phyloP scores from a whole-genome alignment of 495 filamentous ascomycete genomes.

The Penicillium samsonianum region DNA sequence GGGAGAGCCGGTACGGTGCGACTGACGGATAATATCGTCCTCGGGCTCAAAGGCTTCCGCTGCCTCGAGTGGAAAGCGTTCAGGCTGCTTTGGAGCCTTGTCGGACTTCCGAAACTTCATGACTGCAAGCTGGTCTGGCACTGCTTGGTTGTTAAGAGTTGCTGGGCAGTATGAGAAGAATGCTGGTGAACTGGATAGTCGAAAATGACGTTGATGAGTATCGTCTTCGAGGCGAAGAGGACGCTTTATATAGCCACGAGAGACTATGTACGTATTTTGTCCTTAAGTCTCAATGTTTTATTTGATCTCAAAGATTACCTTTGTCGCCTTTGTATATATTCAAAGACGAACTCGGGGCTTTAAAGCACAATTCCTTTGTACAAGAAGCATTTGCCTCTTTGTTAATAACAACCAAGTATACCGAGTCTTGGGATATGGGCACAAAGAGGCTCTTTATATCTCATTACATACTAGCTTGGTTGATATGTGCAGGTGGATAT shows the following conservation, averaged over 20 bases:
- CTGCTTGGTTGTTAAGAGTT: no score
- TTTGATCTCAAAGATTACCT: neutral
- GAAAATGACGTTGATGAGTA: neutral
- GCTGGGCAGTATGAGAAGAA: no score
- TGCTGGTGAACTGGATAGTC: neutral
- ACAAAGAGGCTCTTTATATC: neutral
- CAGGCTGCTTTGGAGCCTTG: no score
- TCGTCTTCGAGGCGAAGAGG: neutral
- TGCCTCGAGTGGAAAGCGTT: neutral
- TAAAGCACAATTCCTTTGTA: neutral
- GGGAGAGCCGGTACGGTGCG: neutral
- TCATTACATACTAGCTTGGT: neutral
- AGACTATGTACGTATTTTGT: neutral
- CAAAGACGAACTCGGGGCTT: neutral
- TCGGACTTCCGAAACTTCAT: neutral
- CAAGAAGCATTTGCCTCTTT: neutral
- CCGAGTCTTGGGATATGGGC: neutral
- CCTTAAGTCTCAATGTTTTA: neutral
- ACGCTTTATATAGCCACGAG: neutral
- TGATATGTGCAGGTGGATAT: neutral
- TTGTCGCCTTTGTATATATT: neutral
- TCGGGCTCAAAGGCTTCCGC: neutral
- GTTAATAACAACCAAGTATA: neutral
- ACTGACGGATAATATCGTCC: neutral
- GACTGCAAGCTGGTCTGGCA: neutral